phyloP scores from a whole-genome alignment of 192 early-diverging fungal genomes.

The Podila epicladia region DNA sequence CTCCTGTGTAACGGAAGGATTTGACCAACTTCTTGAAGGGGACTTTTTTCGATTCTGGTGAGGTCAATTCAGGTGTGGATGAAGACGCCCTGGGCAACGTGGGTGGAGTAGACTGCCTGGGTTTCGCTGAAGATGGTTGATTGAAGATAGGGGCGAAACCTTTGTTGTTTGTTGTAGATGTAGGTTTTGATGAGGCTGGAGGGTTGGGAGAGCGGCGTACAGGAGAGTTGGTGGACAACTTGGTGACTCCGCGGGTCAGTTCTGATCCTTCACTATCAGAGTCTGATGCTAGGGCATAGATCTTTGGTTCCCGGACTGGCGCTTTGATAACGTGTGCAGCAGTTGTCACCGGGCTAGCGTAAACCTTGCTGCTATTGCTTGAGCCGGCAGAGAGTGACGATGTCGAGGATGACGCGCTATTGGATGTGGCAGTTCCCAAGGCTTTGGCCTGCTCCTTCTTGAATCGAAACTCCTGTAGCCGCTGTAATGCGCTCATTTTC shows the following conservation, averaged over 20 bases:
- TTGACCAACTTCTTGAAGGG: slow-evolving; percentile 30
- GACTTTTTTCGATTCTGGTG: slow-evolving; percentile 2
- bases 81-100: not conserved
- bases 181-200: not conserved
- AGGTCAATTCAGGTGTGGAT: not conserved
- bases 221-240: not conserved
- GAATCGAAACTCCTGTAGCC: slow-evolving; percentile 40
- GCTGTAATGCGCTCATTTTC: slow-evolving; percentile 33
- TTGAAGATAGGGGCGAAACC: not conserved
- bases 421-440: not conserved
- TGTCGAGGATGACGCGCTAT: not conserved
- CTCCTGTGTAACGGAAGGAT: slow-evolving; percentile 28
- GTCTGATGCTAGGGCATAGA: not conserved
- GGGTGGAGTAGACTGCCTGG: not conserved
- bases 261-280: not conserved
- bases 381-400: not conserved
- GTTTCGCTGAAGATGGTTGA: not conserved
- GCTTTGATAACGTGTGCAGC: not conserved
- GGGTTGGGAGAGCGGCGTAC: not conserved
- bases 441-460: slow-evolving; percentile 11
- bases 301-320: not conserved
- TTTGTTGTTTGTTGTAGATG: not conserved
- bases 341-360: no score
- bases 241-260: not conserved
- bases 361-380: no score